These are phyloP conservation scores for Hygrocybe punicea DNA, from an alignment of 768 basidiomycete species.

Conservation along the genomic window DNA sequence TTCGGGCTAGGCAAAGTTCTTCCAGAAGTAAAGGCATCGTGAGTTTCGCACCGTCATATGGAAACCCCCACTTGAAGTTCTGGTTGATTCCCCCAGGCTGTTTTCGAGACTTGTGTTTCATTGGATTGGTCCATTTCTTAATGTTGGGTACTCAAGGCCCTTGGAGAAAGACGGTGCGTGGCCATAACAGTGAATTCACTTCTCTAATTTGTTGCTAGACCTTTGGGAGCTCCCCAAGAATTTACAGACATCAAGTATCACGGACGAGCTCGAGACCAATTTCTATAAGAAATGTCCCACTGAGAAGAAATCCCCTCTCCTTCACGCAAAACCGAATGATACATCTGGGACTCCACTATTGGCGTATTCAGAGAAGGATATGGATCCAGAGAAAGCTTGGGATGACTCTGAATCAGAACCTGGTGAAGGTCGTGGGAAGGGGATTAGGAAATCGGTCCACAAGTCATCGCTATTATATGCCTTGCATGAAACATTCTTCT, in stretches of 20 bases:
- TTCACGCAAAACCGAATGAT: slow-evolving; percentile 21
- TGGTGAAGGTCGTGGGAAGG: neutral
- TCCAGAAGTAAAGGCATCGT: slow-evolving; percentile 43
- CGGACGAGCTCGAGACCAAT: slow-evolving; percentile 42
- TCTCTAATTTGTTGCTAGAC: slow-evolving; percentile 34
- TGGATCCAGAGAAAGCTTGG: slow-evolving; percentile 11
- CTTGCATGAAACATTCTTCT: slow-evolving; percentile 45
- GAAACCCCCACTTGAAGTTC: neutral
- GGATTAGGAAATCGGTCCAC: slow-evolving; percentile 22
- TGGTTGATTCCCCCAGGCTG: slow-evolving; percentile 27
- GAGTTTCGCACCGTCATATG: slow-evolving; percentile 15
- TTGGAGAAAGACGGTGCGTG: slow-evolving; percentile 52
- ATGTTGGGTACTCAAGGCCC: slow-evolving; percentile 57
- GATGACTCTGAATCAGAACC: neutral
- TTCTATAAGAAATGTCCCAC: slow-evolving; percentile 53
- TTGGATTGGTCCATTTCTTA: slow-evolving; percentile 55
- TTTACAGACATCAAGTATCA: slow-evolving; percentile 37
- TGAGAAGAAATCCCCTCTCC: slow-evolving; percentile 40
- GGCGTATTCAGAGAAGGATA: neutral
- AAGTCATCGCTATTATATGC: slow-evolving; percentile 52
- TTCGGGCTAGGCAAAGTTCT: slow-evolving; percentile 47
- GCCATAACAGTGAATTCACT: neutral
- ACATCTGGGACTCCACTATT: neutral
- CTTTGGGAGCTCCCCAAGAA: slow-evolving; percentile 48
- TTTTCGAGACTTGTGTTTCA: slow-evolving; percentile 47